A percentile compares a stretch with the other conserved stretches of the same genome.
These are phyloP conservation scores for Rhynchosporium secalis DNA, from an alignment of 2,329 filamentous ascomycete species.

Conservation along the genomic window DNA sequence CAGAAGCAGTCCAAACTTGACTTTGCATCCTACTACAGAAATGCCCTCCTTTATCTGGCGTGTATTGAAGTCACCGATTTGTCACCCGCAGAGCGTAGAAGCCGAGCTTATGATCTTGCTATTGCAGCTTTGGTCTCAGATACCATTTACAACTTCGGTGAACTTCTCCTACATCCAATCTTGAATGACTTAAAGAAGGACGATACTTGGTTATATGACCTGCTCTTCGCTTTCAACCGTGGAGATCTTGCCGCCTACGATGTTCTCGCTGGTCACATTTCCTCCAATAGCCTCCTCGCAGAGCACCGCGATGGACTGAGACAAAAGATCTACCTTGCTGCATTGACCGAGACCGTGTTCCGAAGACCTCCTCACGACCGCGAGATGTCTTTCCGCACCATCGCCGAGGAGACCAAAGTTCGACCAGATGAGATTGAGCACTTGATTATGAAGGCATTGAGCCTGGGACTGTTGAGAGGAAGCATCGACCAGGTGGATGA, in stretches of 20 bases:
- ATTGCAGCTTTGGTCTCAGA: slow-evolving; percentile 91
- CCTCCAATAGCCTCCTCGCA: slow-evolving; percentile 75
- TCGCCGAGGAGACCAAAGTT: slow-evolving; percentile 90
- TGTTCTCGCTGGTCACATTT: slow-evolving; percentile 75
- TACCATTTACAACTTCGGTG: slow-evolving; percentile 98
- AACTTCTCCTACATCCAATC: slow-evolving; percentile 96
- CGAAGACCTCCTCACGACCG: slow-evolving; percentile 93
- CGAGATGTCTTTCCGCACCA: slow-evolving; percentile 87
- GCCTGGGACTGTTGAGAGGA: slow-evolving; percentile 82
- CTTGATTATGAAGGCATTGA: slow-evolving; percentile 98
- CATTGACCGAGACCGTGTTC: slow-evolving; percentile 94
- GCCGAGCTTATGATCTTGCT: slow-evolving; percentile 87
- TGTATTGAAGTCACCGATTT: slow-evolving; percentile 85
- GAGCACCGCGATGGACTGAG: slow-evolving; percentile 82
- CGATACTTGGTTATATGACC: slow-evolving; percentile 85
- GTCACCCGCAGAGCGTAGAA: slow-evolving; percentile 71
- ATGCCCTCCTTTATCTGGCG: slow-evolving; percentile 93
- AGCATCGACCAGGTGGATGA: slow-evolving; percentile 96
- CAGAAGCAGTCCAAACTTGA: slow-evolving; percentile 69
- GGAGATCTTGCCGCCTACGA: slow-evolving; percentile 90
- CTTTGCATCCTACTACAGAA: slow-evolving; percentile 96
- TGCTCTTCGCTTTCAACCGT: slow-evolving; percentile 97
- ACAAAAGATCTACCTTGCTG: slow-evolving; percentile 97
- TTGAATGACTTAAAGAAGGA: slow-evolving; percentile 79
- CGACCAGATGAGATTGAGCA: slow-evolving; percentile 92